Conservation (phyloP, 2,329 filamentous ascomycete species). For the Fulvia fulva region DNA sequence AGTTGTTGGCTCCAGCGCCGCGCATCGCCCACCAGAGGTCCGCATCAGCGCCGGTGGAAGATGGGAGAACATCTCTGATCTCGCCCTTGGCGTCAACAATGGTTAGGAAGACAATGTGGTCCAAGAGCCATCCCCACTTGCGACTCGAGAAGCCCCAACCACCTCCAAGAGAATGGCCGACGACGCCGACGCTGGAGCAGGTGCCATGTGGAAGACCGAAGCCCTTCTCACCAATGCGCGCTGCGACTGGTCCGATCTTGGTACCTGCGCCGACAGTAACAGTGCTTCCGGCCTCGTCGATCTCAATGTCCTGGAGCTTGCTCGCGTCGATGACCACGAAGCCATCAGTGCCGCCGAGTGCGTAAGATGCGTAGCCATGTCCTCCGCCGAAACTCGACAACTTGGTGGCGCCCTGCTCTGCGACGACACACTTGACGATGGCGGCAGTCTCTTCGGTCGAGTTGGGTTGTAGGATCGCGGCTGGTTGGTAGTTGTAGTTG, state of each 20-base stretch:
- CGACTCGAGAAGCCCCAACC: constrained; percentile 17
- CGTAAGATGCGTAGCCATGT: constrained; percentile 21
- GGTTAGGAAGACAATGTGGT: constrained; percentile 12
- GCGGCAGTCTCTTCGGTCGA: constrained; percentile 10
- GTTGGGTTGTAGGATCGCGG: constrained; percentile 10
- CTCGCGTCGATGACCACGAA: constrained; percentile 15
- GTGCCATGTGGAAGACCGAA: constrained; percentile 17
- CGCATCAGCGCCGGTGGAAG: constrained; percentile 1
- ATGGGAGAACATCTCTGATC: not conserved
- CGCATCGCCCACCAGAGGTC: constrained; percentile 20
- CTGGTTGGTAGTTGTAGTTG: constrained; percentile 16
- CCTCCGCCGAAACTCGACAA: constrained; percentile 16
- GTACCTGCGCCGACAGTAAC: constrained; percentile 9
- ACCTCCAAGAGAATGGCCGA: constrained; percentile 15
- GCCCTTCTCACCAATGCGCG: constrained; percentile 8
- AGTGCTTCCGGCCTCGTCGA: constrained; percentile 8
- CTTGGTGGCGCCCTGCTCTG: constrained; percentile 6
- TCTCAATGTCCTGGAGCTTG: constrained; percentile 1
- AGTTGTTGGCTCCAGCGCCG: constrained; percentile 18
- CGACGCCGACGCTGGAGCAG: constrained; percentile 12
- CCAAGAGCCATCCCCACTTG: constrained; percentile 16
- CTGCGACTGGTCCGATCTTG: constrained; percentile 10
- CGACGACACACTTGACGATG: constrained; percentile 9
- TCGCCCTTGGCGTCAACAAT: constrained; percentile 11
- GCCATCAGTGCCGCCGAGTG: constrained; percentile 16